These are phyloP conservation scores for Arthromyces matolae DNA, from an alignment of 768 basidiomycete genomes.

Conservation along the genomic window DNA sequence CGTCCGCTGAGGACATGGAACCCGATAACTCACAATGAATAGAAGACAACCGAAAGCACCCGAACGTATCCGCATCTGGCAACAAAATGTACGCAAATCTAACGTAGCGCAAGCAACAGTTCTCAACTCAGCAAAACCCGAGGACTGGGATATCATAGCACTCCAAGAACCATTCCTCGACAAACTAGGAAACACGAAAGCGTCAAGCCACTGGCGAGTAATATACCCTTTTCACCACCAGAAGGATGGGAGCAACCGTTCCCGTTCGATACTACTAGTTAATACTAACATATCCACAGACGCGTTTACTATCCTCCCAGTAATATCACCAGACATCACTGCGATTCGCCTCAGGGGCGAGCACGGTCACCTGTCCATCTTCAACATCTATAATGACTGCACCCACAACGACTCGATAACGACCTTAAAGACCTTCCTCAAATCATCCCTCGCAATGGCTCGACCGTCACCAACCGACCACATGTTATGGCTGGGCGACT, in stretches of 20 bases:
- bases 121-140: not conserved
- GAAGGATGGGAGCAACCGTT: not conserved
- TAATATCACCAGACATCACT: not conserved
- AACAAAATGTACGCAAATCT: not conserved
- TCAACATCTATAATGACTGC: constrained; percentile 10
- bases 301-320: not conserved
- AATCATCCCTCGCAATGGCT: not conserved
- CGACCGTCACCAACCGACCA: not conserved
- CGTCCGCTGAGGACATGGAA: too few species aligned
- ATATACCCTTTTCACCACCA: constrained; percentile 6
- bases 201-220: not conserved
- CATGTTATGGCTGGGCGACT: not conserved
- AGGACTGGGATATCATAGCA: constrained; percentile 20
- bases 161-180: constrained; percentile 32
- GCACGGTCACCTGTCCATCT: not conserved
- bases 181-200: constrained; percentile 5
- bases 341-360: not conserved
- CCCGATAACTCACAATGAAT: not conserved
- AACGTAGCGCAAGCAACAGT: not conserved
- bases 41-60: not conserved
- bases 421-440: not conserved
- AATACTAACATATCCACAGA: constrained; percentile 12
- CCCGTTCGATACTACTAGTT: constrained; percentile 5
- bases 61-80: not conserved
- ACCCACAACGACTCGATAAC: constrained; percentile 6